These are phyloP conservation scores for Yarrowia sp. DNA, from an alignment of 805 yeast species.

Conservation along the genomic window DNA sequence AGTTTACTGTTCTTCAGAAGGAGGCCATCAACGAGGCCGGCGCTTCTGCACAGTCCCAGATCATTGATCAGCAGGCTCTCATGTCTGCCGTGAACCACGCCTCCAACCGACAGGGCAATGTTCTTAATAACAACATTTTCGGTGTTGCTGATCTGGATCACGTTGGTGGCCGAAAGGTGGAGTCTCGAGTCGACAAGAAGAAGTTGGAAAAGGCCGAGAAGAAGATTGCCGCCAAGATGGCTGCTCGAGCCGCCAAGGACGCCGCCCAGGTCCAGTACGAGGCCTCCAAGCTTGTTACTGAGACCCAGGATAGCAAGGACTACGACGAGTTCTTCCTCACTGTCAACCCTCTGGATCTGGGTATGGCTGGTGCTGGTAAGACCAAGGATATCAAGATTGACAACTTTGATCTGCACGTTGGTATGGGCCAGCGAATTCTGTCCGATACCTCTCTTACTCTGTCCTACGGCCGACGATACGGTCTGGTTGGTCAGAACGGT, in stretches of 20 bases:
- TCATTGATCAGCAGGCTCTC: constrained; percentile 63
- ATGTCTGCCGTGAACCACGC: constrained; percentile 46
- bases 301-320: constrained; percentile 54
- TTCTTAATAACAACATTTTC: constrained; percentile 77
- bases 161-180: constrained; percentile 78
- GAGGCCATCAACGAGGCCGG: constrained; percentile 71
- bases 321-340: constrained; percentile 94
- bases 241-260: constrained; percentile 59
- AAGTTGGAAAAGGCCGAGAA: constrained; percentile 96
- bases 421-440: constrained; percentile 89
- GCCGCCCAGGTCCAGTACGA: constrained; percentile 42
- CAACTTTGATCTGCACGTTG: constrained; percentile 88
- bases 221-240: constrained; percentile 95
- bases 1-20: constrained; percentile 52
- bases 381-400: constrained; percentile 96
- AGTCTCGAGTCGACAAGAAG: constrained; percentile 92
- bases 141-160: constrained; percentile 85
- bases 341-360: constrained; percentile 90
- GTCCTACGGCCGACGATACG: constrained; percentile 91
- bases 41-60: constrained; percentile 81
- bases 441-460: constrained; percentile 83
- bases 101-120: constrained; percentile 58
- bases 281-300: constrained; percentile 83
- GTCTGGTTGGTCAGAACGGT: constrained; percentile 98
- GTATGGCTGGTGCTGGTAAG: constrained; percentile 57